Evolutionary conservation across 2,329 filamentous ascomycete genomes (phyloP), one percentile per base, ranked within the genome.

Genomic region (Colletotrichum sp.): DNA sequence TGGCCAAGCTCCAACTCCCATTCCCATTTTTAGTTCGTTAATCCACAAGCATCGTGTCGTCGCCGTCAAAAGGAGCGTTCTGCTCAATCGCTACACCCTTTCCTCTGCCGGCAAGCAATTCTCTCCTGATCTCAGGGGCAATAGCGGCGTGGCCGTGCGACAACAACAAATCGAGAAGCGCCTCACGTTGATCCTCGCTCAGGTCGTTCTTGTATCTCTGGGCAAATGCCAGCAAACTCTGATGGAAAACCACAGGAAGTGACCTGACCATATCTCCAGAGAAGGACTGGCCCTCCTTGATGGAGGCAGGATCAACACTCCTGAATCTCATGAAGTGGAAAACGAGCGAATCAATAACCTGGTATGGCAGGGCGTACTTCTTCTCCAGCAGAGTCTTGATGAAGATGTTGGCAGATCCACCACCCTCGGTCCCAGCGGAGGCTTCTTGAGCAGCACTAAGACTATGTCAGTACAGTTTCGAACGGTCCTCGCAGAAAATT

Each of bases 291-390:
- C 83, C 85, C 36, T 87, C 87, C 67, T 88, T 87, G 21, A 90
- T 88, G 13, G 88, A 87, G 4, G 89, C 88, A 4, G 92, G 90
- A 77, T 94, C 93, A 30, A 91, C 89, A 69, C 91, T 94, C 38
- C 95, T 91, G 88, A 98, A 98, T 18, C 97, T 94, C 77, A 98
- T 85, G 85, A 99, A 99, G 85, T 99, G 96, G 87, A 98, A 98
- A 12, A 99, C 97, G 3, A 98, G 88, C 3, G 96, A 94, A 80
- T 99, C 97, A 66, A 99, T 93, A 70, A 98, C 96, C 85, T 98
- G 96, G 87, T 94, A 98, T 0, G 96, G 97, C 13, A 99, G 88
- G 0, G 97, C 97, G 80, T 99, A 98, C 83, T 97, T 97, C 90
- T 99, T 99, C 85, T 98, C 96, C 6, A 99, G 88, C 48, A 99